A percentile compares a stretch with the other conserved stretches of the same genome.
phyloP scores from a whole-genome alignment of 2,329 filamentous ascomycete species.

The Fusarium sp. region DNA sequence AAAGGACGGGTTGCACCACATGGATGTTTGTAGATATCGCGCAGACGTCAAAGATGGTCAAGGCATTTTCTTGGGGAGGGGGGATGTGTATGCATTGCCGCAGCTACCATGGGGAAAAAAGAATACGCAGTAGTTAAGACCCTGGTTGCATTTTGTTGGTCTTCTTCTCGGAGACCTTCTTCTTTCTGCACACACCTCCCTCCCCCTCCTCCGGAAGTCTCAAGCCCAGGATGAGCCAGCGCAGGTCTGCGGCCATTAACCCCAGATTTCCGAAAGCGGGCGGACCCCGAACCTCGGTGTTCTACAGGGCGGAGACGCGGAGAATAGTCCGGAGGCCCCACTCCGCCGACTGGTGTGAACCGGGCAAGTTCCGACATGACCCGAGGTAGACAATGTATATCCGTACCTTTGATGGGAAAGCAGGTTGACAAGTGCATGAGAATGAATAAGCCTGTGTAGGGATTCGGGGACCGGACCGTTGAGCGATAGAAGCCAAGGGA shows the following conservation, averaged over 20 bases:
- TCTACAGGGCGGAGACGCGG: neutral
- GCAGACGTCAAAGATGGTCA: constrained; percentile 35
- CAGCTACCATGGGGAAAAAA: constrained; percentile 4
- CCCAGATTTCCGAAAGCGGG: constrained; percentile 30
- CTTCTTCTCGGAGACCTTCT: neutral
- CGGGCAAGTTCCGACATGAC: constrained; percentile 4
- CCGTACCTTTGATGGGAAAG: neutral
- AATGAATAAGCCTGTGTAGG: constrained; percentile 10
- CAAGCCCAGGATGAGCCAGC: neutral
- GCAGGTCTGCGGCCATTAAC: constrained; percentile 26
- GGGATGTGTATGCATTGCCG: constrained; percentile 14
- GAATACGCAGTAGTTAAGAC: constrained; percentile 3
- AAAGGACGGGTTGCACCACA: neutral
- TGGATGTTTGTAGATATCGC: neutral
- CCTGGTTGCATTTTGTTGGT: constrained; percentile 23
- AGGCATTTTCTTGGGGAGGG: neutral
- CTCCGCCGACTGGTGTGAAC: neutral
- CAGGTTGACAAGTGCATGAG: neutral
- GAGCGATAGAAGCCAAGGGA: neutral
- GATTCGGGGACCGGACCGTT: constrained; percentile 4
- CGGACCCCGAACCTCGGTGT: neutral
- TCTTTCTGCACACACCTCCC: neutral
- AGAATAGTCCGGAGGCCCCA: constrained; percentile 2
- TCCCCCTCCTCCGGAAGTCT: neutral
- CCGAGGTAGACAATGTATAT: neutral